phyloP scores from a whole-genome alignment of 148 eudicot species.

The Oxyria digyna region DNA sequence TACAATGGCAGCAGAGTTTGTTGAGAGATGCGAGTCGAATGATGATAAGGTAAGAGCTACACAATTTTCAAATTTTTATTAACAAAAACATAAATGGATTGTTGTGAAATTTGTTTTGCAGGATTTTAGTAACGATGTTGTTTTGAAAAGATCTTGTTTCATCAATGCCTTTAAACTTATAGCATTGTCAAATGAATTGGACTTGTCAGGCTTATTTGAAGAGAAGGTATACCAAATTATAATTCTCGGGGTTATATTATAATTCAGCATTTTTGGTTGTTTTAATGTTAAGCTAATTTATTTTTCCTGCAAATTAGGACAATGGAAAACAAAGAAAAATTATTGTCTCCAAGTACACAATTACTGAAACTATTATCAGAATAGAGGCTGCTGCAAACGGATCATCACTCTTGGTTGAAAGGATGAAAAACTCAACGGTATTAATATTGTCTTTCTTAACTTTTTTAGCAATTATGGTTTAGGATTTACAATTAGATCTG shows the following conservation, averaged over 20 bases:
- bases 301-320: conserved; percentile 17
- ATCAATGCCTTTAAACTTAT: conserved; percentile 52
- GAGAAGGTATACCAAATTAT: conserved; percentile 26
- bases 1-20: conserved; percentile 14
- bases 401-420: conserved; percentile 30
- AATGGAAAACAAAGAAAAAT: conserved; percentile 27
- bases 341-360: conserved; percentile 34
- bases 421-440: conserved; percentile 39
- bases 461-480: not conserved
- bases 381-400: conserved; percentile 46
- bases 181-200: conserved; percentile 38
- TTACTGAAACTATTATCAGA: conserved; percentile 31
- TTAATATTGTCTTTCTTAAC: not conserved
- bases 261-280: not conserved
- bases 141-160: conserved; percentile 18
- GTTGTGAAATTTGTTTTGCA: conserved; percentile 11
- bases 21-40: conserved; percentile 13
- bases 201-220: conserved; percentile 40
- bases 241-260: not conserved
- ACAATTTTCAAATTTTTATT: not conserved
- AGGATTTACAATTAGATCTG: not conserved
- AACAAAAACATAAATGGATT: not conserved
- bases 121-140: conserved; percentile 20
- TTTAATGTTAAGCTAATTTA: not conserved
- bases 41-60: conserved; percentile 23